Base-by-base conservation (phyloP, 140 eudicot species). In the Artemisia princeps region DNA sequence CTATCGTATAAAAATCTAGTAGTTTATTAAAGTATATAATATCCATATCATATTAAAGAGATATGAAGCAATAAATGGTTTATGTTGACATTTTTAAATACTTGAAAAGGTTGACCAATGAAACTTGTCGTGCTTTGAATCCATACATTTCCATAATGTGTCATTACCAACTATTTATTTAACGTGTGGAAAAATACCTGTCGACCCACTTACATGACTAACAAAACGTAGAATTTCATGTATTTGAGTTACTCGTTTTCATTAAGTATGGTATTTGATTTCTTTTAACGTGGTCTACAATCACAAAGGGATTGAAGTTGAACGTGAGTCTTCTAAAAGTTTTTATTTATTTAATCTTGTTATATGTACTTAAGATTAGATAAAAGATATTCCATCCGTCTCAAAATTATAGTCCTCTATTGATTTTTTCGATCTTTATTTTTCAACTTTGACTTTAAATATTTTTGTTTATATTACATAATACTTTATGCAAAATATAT, bases 151-250 rank as follows among this genome's bases (percentile, higher is more conserved):
- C 2, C 44, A 24, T 57, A 55, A 65, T 13, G 72, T 65, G 54
- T 56, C 64, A 60, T 55, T 42, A 26, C 72, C 72, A 42, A 73
- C 72, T 57, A 73, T 46, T 56, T 16, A 26, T 64, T 48, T 73
- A 56, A 65, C 78, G 78, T 65, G 78, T 73, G 71, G 75, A 55
- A 65, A 68, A 72, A 23, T 52, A 0, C 8, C n/a, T 10, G 0
- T 23, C 6, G 51, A 44, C 53, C 69, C 6, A 62, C 45, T 61
- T 59, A 42, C 14, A 30, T 64, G 76, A 63, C 71, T 63, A 53
- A 72, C 8, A 55, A 57, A 20, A 55, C 40, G 2, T 72, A 54
- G 14, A 72, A 26, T 11, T 16, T 62, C 2, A 3, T 62, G 42
- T 33, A 33, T 33, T 33, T 33, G 42, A 33, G 42, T 33, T 33